Conservation (phyloP, 2,329 filamentous ascomycete genomes). For the Penicillium sp. region DNA sequence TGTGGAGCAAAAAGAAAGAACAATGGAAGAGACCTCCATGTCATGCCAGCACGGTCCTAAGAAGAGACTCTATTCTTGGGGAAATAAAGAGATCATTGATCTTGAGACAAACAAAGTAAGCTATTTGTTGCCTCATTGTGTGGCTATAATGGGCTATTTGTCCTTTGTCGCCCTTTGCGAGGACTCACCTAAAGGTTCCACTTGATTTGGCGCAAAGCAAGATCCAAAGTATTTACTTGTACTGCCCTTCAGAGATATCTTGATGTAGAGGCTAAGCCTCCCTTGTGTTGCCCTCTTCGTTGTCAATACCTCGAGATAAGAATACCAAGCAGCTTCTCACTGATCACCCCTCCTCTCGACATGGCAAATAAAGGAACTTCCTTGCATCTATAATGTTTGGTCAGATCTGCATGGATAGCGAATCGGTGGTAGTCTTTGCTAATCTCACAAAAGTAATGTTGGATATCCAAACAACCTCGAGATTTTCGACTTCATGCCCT, state of each 20-base stretch:
- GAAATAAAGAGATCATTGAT: not conserved
- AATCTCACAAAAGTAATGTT: not conserved
- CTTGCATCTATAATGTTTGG: too few relatives aligned
- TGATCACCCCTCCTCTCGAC: not conserved
- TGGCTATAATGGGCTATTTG: not conserved
- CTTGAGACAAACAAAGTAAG: not conserved
- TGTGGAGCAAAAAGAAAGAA: not conserved
- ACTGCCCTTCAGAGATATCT: too few relatives aligned
- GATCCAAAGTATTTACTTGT: too few relatives aligned
- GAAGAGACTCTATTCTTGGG: not conserved
- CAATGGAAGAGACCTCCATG: not conserved
- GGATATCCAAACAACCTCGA: not conserved
- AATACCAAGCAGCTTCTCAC: not conserved
- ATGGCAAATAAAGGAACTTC: not conserved
- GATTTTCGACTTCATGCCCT: not conserved
- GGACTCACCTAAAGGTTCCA: not conserved
- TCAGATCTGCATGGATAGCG: too few relatives aligned
- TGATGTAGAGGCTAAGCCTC: not conserved
- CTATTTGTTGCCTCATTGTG: too few relatives aligned
- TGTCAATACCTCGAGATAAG: not conserved
- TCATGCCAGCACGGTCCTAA: not conserved
- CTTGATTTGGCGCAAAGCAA: not conserved
- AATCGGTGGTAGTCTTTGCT: not conserved
- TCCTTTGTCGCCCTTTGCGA: not conserved
- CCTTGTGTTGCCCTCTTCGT: not conserved